phyloP scores from a whole-genome alignment of 2,329 filamentous ascomycete genomes.

The Ophiognomonia clavigignenti-juglandacearum region DNA sequence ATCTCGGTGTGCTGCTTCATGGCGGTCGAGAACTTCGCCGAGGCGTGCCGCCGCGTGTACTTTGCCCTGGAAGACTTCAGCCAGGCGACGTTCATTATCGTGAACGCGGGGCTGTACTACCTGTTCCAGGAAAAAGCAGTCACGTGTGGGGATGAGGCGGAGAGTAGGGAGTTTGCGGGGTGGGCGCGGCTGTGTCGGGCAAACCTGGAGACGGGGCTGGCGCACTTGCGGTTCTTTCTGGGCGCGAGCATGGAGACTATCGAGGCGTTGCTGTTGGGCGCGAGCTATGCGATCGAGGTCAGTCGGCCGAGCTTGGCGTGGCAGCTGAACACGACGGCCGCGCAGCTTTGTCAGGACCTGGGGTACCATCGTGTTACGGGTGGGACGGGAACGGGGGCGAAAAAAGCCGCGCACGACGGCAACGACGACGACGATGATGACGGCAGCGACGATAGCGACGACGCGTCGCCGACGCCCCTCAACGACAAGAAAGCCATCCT shows the following conservation, averaged over 20 bases:
- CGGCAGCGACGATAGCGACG: too few species aligned
- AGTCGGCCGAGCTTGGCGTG: conserved; percentile 60
- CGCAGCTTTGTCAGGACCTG: conserved; percentile 56
- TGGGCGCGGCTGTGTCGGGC: conserved; percentile 37
- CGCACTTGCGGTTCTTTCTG: conserved; percentile 51
- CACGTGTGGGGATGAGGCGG: conserved; percentile 22
- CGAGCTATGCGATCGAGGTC: conserved; percentile 57
- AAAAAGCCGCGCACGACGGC: too few species aligned
- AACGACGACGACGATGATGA: too few species aligned
- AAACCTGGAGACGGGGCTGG: conserved; percentile 46
- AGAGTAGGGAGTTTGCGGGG: conserved; percentile 30
- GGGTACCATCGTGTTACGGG: conserved; percentile 51
- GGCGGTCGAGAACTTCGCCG: conserved; percentile 43
- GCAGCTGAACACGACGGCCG: conserved; percentile 55
- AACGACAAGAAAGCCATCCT: conserved; percentile 34
- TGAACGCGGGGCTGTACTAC: conserved; percentile 45
- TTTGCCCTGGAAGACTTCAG: conserved; percentile 41
- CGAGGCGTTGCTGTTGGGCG: conserved; percentile 54
- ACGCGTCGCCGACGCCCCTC: conserved; percentile 16
- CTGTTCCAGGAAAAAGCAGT: conserved; percentile 42
- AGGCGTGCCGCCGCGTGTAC: conserved; percentile 38
- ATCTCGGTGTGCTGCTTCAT: conserved; percentile 40
- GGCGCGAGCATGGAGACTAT: conserved; percentile 50
- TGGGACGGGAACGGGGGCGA: too few species aligned
- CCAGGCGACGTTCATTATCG: conserved; percentile 45